These are phyloP conservation scores for Carex cristatella DNA, from an alignment of 176 grass and related monocot genomes.

Conservation along the genomic window DNA sequence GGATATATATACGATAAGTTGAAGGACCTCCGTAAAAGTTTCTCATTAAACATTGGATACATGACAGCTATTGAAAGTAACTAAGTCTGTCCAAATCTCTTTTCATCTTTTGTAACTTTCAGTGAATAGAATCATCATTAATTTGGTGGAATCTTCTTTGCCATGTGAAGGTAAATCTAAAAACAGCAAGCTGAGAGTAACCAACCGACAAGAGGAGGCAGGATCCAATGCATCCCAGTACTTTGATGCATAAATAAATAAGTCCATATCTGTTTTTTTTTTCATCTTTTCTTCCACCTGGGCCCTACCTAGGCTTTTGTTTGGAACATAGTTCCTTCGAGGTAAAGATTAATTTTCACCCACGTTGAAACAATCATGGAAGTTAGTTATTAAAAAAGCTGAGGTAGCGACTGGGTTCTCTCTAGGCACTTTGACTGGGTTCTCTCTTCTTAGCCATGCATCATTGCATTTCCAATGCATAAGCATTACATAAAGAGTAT, in stretches of 20 bases:
- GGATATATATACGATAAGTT: background rate
- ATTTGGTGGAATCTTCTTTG: slow-evolving; percentile 9
- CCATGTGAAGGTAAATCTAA: slow-evolving; percentile 21
- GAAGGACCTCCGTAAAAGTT: background rate
- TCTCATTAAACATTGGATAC: background rate
- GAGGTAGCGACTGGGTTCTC: background rate
- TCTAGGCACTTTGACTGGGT: background rate
- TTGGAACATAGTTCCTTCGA: background rate
- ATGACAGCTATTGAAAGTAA: background rate
- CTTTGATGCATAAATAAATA: background rate
- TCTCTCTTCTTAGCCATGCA: background rate
- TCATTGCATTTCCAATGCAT: background rate
- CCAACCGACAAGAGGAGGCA: slow-evolving; percentile 18
- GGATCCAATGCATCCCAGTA: slow-evolving; percentile 25
- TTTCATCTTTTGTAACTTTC: background rate
- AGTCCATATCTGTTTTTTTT: background rate
- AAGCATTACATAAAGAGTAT: background rate
- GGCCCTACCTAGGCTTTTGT: background rate
- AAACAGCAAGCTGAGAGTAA: background rate
- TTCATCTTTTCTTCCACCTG: background rate
- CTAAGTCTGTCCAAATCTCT: background rate
- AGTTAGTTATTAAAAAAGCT: background rate
- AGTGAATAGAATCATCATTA: slow-evolving; percentile 4
- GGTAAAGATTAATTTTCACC: background rate
- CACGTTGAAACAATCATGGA: background rate